These are phyloP conservation scores for Ascochyta pisi DNA, from an alignment of 2,329 filamentous ascomycete species.

Conservation along the genomic window DNA sequence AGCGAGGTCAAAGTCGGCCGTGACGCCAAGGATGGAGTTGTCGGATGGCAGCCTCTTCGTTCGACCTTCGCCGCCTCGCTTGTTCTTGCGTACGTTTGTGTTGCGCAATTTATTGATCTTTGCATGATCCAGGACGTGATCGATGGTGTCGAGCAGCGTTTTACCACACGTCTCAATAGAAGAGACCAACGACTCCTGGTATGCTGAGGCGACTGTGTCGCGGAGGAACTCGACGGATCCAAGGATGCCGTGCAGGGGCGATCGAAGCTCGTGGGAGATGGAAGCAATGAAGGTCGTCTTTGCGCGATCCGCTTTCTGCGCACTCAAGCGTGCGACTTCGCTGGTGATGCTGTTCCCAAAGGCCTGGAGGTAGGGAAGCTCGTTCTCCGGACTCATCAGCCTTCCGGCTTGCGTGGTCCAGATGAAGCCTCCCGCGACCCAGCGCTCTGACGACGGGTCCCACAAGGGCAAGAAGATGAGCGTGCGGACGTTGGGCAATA, in stretches of 20 bases:
- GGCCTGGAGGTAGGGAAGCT: slow-evolving; percentile 44
- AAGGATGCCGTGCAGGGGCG: slow-evolving; percentile 67
- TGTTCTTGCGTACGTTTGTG: slow-evolving; percentile 24
- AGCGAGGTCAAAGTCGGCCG: slow-evolving; percentile 39
- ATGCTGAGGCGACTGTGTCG: slow-evolving; percentile 38
- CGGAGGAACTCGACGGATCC: slow-evolving; percentile 49
- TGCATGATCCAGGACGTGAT: slow-evolving; percentile 48
- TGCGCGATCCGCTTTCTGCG: slow-evolving; percentile 40
- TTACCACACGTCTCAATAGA: slow-evolving; percentile 48
- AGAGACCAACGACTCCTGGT: slow-evolving; percentile 51
- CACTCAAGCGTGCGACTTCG: slow-evolving; percentile 41
- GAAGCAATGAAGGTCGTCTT: slow-evolving; percentile 53
- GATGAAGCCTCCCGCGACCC: slow-evolving; percentile 43
- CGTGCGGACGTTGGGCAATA: slow-evolving; percentile 44
- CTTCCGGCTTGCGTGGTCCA: slow-evolving; percentile 42
- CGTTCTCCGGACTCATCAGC: slow-evolving; percentile 41
- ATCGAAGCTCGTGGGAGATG: slow-evolving; percentile 58
- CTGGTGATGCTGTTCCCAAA: slow-evolving; percentile 46
- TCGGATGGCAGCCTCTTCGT: slow-evolving; percentile 36
- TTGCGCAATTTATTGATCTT: slow-evolving; percentile 48
- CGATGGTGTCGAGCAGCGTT: slow-evolving; percentile 50
- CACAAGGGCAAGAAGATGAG: slow-evolving; percentile 48
- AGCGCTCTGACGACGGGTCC: slow-evolving; percentile 43
- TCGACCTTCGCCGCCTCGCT: slow-evolving; percentile 22
- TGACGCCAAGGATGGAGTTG: slow-evolving; percentile 41